phyloP scores from a whole-genome alignment of 2,329 filamentous ascomycete genomes.

The Botrytis byssoidea region DNA sequence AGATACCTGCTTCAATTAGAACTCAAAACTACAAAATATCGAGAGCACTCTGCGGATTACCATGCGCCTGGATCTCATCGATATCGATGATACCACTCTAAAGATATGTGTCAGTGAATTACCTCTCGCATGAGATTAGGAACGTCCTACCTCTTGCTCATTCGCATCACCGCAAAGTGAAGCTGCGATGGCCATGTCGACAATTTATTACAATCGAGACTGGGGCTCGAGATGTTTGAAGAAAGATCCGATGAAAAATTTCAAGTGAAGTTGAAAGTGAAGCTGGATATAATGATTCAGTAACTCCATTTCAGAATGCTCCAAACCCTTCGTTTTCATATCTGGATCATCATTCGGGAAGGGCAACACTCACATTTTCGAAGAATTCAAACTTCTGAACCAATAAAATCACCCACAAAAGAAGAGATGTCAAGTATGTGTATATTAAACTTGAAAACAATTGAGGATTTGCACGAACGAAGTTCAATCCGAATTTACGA shows the following conservation, averaged over 20 bases:
- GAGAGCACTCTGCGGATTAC: slow-evolving; percentile 38
- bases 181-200: slow-evolving; percentile 16
- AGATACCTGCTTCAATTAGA: slow-evolving; percentile 50
- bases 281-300: slow-evolving; percentile 5
- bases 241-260: not conserved
- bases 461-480: not conserved
- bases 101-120: slow-evolving; percentile 3
- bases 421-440: not conserved
- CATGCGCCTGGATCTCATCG: slow-evolving; percentile 64
- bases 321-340: not conserved
- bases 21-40: not conserved
- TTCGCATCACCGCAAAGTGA: slow-evolving; percentile 21
- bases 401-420: not conserved
- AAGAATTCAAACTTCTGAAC: not conserved
- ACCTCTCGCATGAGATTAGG: too few relatives aligned
- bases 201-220: not conserved
- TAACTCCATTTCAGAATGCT: not conserved
- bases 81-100: slow-evolving; percentile 57
- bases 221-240: not conserved
- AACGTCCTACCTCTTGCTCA: slow-evolving; percentile 10
- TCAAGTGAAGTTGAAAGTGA: not conserved
- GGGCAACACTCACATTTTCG: not conserved
- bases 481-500: not conserved
- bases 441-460: not conserved
- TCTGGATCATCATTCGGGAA: not conserved